Evolutionary conservation across 768 basidiomycete genomes (phyloP).

Genomic region (Hygrophoropsis aurantiaca): DNA sequence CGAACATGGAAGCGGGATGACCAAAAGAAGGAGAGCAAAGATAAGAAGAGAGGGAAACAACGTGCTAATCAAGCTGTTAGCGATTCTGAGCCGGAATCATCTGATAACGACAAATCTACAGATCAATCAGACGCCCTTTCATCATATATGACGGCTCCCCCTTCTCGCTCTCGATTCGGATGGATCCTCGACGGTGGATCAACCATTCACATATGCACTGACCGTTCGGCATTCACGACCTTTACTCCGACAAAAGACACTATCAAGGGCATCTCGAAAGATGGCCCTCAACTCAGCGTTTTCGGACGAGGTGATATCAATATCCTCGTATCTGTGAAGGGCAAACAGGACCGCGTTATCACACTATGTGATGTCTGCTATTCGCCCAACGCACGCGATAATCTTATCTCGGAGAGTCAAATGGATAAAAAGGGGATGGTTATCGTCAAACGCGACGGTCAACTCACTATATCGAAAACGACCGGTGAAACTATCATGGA

Average conservation of each 20-base stretch:
- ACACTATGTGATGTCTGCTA: constrained; percentile 10
- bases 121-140: too few relatives aligned
- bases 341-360: neutral
- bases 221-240: neutral
- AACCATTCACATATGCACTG: constrained; percentile 3
- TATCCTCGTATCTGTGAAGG: neutral
- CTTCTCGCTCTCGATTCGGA: constrained; percentile 1
- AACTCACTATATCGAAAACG: neutral
- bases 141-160: neutral
- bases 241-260: neutral
- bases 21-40: neutral
- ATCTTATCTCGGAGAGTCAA: constrained; percentile 8
- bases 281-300: constrained; percentile 3
- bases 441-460: constrained; percentile 1
- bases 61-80: neutral
- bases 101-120: neutral
- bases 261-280: constrained; percentile 9
- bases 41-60: too few relatives aligned
- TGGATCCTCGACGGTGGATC: constrained; percentile 9
- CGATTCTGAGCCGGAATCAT: neutral
- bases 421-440: constrained; percentile 8
- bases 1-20: neutral
- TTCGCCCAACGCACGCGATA: constrained; percentile 6
- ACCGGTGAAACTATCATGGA: constrained; percentile 8
- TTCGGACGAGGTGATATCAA: neutral